Evolutionary conservation across 495 filamentous ascomycete genomes (phyloP), one percentile per base, ranked within the genome.

Genomic region (Lepraria neglecta): DNA sequence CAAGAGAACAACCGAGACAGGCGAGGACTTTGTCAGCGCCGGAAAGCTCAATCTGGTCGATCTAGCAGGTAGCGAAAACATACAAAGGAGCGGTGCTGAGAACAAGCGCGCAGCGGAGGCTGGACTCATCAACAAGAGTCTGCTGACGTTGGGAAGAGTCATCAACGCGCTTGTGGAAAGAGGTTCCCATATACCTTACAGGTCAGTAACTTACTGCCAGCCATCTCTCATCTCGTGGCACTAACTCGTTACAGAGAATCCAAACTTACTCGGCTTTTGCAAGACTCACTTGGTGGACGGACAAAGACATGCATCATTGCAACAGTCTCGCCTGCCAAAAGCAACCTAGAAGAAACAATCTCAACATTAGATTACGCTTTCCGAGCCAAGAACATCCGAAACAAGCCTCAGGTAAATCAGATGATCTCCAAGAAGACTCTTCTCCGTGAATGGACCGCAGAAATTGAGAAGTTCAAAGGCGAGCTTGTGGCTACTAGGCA

Each of bases 221-320:
- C 28, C 17, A 21, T n/a, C 5, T 3, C 9, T 17, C 28, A n/a
- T 31, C 19, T 4, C 51, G 21, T 3, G 10, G 17, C 6, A 35
- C 59, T 63, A 44, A 63, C 47, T 28, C 30, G 19, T 27, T 21
- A 61, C 64, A 77, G 94, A 62, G 94, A 97, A 72, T 97, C 94
- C 2, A 99, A 99, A 71, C 82, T 99, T 55, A 99, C 94, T 3
- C 84, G 94, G 27, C 77, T 98, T 3, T 76, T 98, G 53, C 94
- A 97, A 84, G 95, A 98, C 68, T 98, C 94, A 15, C 81, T 98
- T 0, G 94, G 94, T 51, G 94, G 94, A 12, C 84, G 85, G 52
- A 98, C 94, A 10, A 98, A 97, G 71, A 98, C 94, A 4, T 97
- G 94, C 74, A 98, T 98, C 65, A 97, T 98, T 67, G 95, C 94